phyloP scores from a whole-genome alignment of 306 rosid genomes.

The Glycine latifolia region DNA sequence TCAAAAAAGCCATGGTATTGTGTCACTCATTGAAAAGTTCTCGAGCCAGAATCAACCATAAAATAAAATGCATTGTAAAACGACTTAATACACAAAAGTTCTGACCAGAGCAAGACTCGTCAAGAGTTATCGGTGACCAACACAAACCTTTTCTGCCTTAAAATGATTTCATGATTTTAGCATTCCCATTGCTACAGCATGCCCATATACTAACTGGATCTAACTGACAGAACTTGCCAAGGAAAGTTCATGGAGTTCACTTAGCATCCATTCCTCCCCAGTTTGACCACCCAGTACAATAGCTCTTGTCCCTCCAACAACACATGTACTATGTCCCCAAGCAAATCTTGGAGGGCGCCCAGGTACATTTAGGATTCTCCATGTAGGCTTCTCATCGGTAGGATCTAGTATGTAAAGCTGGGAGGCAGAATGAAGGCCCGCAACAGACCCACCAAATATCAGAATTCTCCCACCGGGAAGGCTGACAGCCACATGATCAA shows the following conservation, averaged over 20 bases:
- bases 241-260: constrained; percentile 97
- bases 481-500: constrained; percentile 96
- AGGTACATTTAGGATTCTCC: constrained; percentile 95
- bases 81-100: constrained; percentile 53
- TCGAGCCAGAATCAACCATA: constrained; percentile 65
- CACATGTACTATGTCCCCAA: constrained; percentile 99
- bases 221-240: constrained; percentile 79
- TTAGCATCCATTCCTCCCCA: constrained; percentile 99
- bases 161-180: constrained; percentile 50
- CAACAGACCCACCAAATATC: constrained; percentile 98
- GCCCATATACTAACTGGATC: constrained; percentile 50
- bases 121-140: constrained; percentile 59
- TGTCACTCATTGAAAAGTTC: constrained; percentile 58
- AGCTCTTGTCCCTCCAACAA: constrained; percentile 98
- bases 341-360: constrained; percentile 97
- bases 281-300: constrained; percentile 98
- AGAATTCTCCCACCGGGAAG: constrained; percentile 99
- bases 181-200: constrained; percentile 48
- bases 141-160: constrained; percentile 59
- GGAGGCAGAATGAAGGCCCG: constrained; percentile 99
- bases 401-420: constrained; percentile 97
- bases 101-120: constrained; percentile 58
- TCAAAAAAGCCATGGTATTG: constrained; percentile 66
- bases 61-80: constrained; percentile 54
- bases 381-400: constrained; percentile 95